A percentile compares a stretch with the other conserved stretches of the same genome.
phyloP scores from a whole-genome alignment of 169 alveolate genomes.

The Plasmodium vinckei region DNA sequence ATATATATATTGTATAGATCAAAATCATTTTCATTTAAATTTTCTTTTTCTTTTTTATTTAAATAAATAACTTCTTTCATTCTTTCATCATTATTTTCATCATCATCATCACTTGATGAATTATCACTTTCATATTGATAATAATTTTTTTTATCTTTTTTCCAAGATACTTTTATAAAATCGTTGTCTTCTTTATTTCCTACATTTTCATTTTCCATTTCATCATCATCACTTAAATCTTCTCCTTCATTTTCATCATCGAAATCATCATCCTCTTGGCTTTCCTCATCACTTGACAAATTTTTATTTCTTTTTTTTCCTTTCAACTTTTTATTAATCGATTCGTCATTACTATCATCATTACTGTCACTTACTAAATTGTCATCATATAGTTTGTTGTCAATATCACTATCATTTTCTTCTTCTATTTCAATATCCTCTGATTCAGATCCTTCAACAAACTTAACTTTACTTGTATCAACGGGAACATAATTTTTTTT shows the following conservation, averaged over 20 bases:
- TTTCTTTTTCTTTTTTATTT: constrained; percentile 73
- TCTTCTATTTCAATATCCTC: constrained; percentile 69
- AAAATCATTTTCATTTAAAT: constrained; percentile 66
- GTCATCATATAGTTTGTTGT: constrained; percentile 11
- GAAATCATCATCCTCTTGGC: constrained; percentile 21
- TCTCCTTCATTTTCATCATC: constrained; percentile 7
- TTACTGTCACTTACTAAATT: constrained; percentile 20
- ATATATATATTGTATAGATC: constrained; percentile 56
- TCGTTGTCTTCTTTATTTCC: constrained; percentile 18
- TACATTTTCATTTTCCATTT: neutral
- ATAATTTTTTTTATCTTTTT: constrained; percentile 64
- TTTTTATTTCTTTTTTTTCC: constrained; percentile 21
- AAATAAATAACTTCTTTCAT: constrained; percentile 75
- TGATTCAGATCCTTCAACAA: constrained; percentile 66
- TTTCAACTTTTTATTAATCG: neutral
- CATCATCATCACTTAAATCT: constrained; percentile 20
- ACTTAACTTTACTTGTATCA: constrained; percentile 63
- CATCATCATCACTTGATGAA: constrained; percentile 70
- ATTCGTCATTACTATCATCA: constrained; percentile 16
- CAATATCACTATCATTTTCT: constrained; percentile 18
- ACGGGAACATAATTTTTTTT: constrained; percentile 35
- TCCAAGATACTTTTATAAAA: constrained; percentile 56
- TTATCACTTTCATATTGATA: constrained; percentile 72
- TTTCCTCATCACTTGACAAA: neutral
- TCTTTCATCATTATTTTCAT: constrained; percentile 67